phyloP scores from a whole-genome alignment of 2,329 filamentous ascomycete species.

The Nakataea oryzae region DNA sequence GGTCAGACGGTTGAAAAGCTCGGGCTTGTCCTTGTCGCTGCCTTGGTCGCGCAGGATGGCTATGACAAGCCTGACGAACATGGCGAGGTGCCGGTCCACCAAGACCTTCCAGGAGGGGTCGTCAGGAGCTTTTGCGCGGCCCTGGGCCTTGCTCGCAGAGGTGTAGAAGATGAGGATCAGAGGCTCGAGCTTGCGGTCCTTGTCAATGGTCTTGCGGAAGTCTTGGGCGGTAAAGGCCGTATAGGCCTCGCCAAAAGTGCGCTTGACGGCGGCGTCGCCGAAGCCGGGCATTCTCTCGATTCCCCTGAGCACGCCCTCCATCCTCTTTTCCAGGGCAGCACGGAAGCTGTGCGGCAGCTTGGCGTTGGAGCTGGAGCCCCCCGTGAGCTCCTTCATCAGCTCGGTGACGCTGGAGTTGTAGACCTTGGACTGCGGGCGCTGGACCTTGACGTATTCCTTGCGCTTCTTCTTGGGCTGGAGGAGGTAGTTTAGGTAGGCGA shows the following conservation, averaged over 20 bases:
- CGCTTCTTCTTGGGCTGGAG: conserved; percentile 83
- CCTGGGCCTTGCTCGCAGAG: conserved; percentile 79
- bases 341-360: conserved; percentile 50
- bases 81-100: conserved; percentile 86
- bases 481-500: conserved; percentile 86
- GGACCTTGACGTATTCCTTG: conserved; percentile 69
- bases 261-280: conserved; percentile 80
- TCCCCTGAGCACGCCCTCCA: conserved; percentile 71
- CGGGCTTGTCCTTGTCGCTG: conserved; percentile 74
- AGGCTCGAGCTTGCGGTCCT: conserved; percentile 86
- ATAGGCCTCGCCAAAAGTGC: conserved; percentile 89
- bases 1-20: conserved; percentile 67
- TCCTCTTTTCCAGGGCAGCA: conserved; percentile 51
- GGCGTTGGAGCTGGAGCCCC: conserved; percentile 36
- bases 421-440: conserved; percentile 48
- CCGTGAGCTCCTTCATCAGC: conserved; percentile 72
- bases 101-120: conserved; percentile 88
- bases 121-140: conserved; percentile 59
- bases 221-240: conserved; percentile 83
- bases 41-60: conserved; percentile 74
- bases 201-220: conserved; percentile 86
- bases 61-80: conserved; percentile 82
- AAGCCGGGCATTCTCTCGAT: conserved; percentile 80
- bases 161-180: conserved; percentile 94
- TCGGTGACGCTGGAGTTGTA: conserved; percentile 72